Evolutionary conservation across 176 grass and related monocot species (phyloP), one percentile per base, ranked within the genome.

Genomic region (Eleusine coracana): DNA sequence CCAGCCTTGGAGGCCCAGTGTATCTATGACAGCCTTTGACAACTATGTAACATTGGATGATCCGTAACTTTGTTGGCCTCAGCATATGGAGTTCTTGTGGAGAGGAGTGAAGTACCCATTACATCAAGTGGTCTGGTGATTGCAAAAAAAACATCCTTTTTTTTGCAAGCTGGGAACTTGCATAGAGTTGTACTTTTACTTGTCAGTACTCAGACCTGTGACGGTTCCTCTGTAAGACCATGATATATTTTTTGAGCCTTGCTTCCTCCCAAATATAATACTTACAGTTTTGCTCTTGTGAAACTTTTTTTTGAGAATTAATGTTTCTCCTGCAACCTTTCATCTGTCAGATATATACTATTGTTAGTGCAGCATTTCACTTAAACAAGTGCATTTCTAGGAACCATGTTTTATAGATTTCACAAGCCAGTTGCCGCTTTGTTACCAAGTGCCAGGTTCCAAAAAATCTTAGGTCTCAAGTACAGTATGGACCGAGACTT

Each of bases 161-260:
- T 10, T 75, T 70, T 82, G 27, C 55, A 48, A 81, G 65, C 66
- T 80, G 55, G 56, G 40, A 81, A 70, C 38, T 83, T 85, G 78
- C 28, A 34, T 37, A 41, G 21, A 21, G 21, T n/a, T 78, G 46
- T 81, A 79, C 38, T 39, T 56, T 64, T n/a, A 51, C 37, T 20
- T 68, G 29, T 16, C 66, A 41, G 5, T 80, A 29, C 25, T 29
- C 25, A 56, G 67, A 82, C 13, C 25, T 20, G 28, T 61, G 50
- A 28, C 2, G 70, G 15, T 66, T 66, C 15, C 56, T 46, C 45
- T 60, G 23, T 78, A 66, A 72, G 61, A 68, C 51, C 20, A 45
- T 34, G 50, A 28, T 34, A 61, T 70, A 17, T 61, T 52, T 58
- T 6, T 64, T 5, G 1, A 81, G 59, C 78, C 38, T 82, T 3